phyloP scores from a whole-genome alignment of 1,284 basidiomycete species.

The Papiliotrema laurentii region DNA sequence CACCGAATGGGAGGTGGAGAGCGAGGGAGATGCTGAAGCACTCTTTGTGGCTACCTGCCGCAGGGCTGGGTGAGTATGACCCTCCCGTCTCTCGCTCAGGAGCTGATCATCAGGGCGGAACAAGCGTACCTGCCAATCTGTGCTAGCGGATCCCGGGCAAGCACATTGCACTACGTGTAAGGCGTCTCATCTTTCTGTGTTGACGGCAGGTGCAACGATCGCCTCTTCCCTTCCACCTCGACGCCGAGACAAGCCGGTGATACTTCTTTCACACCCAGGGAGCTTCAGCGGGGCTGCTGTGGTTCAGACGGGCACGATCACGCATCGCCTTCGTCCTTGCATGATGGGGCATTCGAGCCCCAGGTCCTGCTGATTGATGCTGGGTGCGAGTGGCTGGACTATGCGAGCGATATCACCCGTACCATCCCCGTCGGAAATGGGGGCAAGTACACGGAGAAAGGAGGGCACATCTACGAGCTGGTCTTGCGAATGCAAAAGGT shows the following conservation, averaged over 20 bases:
- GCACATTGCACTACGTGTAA: constrained; percentile 85
- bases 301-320: constrained; percentile 30
- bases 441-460: constrained; percentile 75
- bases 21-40: constrained; percentile 85
- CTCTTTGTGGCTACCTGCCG: constrained; percentile 82
- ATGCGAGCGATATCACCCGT: constrained; percentile 46
- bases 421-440: constrained; percentile 66
- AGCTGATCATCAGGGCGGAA: constrained; percentile 30
- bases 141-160: constrained; percentile 73
- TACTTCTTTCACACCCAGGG: constrained; percentile 29
- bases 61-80: constrained; percentile 63
- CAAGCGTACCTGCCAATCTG: constrained; percentile 88
- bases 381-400: constrained; percentile 76
- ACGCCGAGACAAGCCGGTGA: constrained; percentile 30
- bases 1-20: constrained; percentile 79
- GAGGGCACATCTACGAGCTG: constrained; percentile 72
- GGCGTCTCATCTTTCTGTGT: constrained; percentile 48
- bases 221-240: constrained; percentile 41
- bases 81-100: neutral
- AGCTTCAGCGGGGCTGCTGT: constrained; percentile 40
- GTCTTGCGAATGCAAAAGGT: constrained; percentile 84
- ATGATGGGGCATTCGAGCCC: constrained; percentile 50
- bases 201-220: constrained; percentile 42
- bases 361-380: constrained; percentile 88
- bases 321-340: constrained; percentile 13